A percentile compares a stretch with the other conserved stretches of the same genome.
Evolutionary conservation across 176 grass and related monocot species (phyloP).

Genomic region (Oryza australiensis): DNA sequence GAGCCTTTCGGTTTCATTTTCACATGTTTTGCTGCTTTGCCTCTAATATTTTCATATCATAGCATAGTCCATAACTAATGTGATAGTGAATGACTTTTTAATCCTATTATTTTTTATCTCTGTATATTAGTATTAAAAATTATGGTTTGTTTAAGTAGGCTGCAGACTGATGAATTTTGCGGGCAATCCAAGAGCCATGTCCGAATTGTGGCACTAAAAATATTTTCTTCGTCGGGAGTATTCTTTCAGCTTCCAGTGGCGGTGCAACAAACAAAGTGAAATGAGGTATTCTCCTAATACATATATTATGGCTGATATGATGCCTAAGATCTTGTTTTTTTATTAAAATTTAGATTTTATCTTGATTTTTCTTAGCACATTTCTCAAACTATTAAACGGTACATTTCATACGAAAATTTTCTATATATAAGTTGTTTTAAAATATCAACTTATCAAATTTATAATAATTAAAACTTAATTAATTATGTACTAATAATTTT

Average conservation of each 20-base stretch:
- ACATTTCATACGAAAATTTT: too few relatives aligned
- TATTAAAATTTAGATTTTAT: too few relatives aligned
- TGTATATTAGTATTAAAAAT: background rate
- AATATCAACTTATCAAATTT: too few relatives aligned
- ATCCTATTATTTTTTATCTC: slow-evolving; percentile 56
- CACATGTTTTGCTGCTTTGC: slow-evolving; percentile 93
- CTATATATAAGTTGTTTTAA: too few relatives aligned
- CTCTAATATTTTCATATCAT: slow-evolving; percentile 61
- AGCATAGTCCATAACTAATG: slow-evolving; percentile 63
- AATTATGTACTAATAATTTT: too few relatives aligned
- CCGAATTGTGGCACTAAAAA: slow-evolving; percentile 88
- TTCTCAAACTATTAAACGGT: too few relatives aligned
- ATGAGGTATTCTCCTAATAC: too few relatives aligned
- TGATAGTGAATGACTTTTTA: slow-evolving; percentile 73
- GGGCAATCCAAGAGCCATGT: slow-evolving; percentile 57
- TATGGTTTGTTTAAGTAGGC: background rate
- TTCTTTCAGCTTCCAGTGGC: slow-evolving; percentile 63
- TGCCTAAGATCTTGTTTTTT: too few relatives aligned
- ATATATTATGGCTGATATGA: too few relatives aligned
- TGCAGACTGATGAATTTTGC: background rate
- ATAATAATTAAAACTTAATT: too few relatives aligned
- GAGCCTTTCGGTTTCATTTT: slow-evolving; percentile 93
- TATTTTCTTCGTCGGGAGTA: slow-evolving; percentile 88
- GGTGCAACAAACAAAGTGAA: too few relatives aligned
- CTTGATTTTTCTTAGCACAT: too few relatives aligned